Evolutionary conservation across 192 early-diverging fungal genomes (phyloP), one percentile per base, ranked within the genome.

Genomic region (Irineochytrium annulatum): DNA sequence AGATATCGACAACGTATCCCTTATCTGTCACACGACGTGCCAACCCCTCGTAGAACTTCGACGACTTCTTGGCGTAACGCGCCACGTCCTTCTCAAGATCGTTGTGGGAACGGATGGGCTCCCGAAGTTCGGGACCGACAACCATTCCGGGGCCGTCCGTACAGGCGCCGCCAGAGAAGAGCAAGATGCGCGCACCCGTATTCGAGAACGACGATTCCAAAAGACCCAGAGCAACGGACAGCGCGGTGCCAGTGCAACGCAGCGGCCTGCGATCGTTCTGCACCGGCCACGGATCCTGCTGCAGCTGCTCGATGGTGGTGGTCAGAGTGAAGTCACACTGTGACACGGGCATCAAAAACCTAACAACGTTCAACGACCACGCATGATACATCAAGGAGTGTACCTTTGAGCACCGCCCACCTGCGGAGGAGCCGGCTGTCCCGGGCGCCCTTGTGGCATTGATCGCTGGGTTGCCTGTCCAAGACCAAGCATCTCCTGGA

Each of bases 281-380:
- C 4, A 94, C 90, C 0, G 93, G 93, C 94, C 94, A 99, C 6
- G 94, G 96, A 71, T 99, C 96, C 54, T 89, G 88, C 78, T 97
- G 96, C 48, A 99, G 81, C 68, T 97, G 89, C 74, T 99, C 94
- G 28, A 99, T 67, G 56, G 96, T 92, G 33, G 89, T 86, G 1
- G 93, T 96, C 59, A 99, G 73, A 20, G 87, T 91, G 71, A 95
- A 99, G 70, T 99, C 94, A 73, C 94, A 97, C 61, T 99, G 89
- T 48, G 90, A 83, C 3, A 97, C 86, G 8, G 94, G 87, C 61
- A 92, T 79, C 63, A 99, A 78, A 76, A 96, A 99, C 55, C 94
- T 77, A 45, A 4, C 13, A 45, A 34, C 3, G 34, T 41, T 60
- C 32, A 60, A 45, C 11, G 5, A n/a, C 3, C 11, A 3, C 14